Percentiles rank a stretch among this genome's conserved stretches.
phyloP scores from a whole-genome alignment of 179 eudicot genomes.

The Spinacia oleracea region DNA sequence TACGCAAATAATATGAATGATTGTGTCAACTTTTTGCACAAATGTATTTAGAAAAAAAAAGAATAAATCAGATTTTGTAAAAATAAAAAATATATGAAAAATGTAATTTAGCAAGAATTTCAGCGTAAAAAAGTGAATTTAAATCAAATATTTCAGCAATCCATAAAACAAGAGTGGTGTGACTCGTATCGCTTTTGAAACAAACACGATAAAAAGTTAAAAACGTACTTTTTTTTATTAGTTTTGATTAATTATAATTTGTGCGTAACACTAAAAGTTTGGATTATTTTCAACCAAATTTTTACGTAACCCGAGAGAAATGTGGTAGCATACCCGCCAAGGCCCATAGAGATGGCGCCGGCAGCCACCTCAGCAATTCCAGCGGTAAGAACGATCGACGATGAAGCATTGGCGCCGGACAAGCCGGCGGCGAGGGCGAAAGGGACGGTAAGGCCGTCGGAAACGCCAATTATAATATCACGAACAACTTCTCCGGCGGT shows the following conservation, averaged over 20 bases:
- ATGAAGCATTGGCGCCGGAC: constrained; percentile 89
- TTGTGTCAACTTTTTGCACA: no score
- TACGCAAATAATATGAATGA: no score
- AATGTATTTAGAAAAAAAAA: no score
- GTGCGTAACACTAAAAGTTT: no score
- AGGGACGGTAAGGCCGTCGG: constrained; percentile 95
- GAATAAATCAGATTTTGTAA: no score
- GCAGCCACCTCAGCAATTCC: constrained; percentile 97
- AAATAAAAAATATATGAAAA: no score
- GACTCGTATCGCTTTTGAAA: not conserved
- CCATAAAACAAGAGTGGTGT: not conserved
- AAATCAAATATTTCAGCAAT: not conserved
- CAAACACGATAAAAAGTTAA: not conserved
- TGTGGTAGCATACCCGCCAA: constrained; percentile 61
- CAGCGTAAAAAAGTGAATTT: no score
- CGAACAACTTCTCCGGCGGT: constrained; percentile 92
- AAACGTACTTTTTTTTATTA: not conserved
- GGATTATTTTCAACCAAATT: not conserved
- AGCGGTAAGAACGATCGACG: constrained; percentile 81
- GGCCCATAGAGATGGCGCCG: constrained; percentile 98
- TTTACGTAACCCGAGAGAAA: not conserved
- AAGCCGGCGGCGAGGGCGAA: constrained; percentile 94
- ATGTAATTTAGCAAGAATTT: not conserved
- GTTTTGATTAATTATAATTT: no score
- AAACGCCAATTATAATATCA: constrained; percentile 89